A percentile compares a stretch with the other conserved stretches of the same genome.
Conservation (phyloP, 305 asterid genomes). For the Fraxinus angustifolia region DNA sequence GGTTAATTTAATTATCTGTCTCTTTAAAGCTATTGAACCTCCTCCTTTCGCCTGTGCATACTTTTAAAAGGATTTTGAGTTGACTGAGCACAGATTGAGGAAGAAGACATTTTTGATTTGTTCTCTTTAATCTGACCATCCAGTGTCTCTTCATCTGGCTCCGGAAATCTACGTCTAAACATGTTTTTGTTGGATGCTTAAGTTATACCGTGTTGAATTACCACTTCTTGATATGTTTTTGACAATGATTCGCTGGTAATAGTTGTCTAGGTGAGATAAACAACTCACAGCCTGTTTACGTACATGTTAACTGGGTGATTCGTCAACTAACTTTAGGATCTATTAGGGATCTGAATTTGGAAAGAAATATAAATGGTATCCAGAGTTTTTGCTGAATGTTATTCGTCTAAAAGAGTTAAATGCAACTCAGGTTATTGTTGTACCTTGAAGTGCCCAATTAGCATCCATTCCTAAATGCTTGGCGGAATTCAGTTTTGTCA, state of each 20-base stretch:
- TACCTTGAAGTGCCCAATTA: conserved; percentile 2
- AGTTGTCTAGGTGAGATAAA: not conserved
- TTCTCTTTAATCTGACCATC: not conserved
- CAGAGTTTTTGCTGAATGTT: not conserved
- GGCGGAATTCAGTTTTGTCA: not conserved
- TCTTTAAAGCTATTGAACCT: not conserved
- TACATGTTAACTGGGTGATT: not conserved
- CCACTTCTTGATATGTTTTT: not conserved
- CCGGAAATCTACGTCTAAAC: not conserved
- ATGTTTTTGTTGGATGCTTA: not conserved
- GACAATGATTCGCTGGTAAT: not conserved
- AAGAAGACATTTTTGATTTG: not conserved
- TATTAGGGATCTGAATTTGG: not conserved
- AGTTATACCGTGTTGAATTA: not conserved
- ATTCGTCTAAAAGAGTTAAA: not conserved
- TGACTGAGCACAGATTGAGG: not conserved
- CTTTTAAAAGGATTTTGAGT: not conserved
- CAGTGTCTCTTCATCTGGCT: not conserved
- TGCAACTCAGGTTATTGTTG: not conserved
- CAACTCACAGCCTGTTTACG: not conserved
- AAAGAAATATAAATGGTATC: not conserved
- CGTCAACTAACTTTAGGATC: not conserved
- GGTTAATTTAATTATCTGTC: not conserved
- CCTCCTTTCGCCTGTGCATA: not conserved
- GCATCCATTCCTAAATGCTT: not conserved